Base-by-base conservation (phyloP, 2,329 filamentous ascomycete species). In the Claviceps capensis region DNA sequence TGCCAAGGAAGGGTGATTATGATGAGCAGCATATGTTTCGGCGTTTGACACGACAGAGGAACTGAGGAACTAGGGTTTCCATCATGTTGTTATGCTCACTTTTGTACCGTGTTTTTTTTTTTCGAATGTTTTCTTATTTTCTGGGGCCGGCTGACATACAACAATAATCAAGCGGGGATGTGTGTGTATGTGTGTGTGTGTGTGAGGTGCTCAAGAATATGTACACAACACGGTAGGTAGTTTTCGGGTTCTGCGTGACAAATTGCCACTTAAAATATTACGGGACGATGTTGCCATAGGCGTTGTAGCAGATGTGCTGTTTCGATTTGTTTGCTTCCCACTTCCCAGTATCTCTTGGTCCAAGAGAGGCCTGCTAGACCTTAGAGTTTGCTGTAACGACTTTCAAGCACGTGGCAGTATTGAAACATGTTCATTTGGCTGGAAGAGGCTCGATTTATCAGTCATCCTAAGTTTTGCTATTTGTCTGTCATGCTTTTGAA, bases 11-110 rank as follows among this genome's bases (percentile, higher is more conserved):
- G 13, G 26, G 19, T 42, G 30, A 26, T n/a, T 30, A 34, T 45
- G 41, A 38, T 16, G 30, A 34, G 22, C n/a, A 52, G 51, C 51
- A 49, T 49, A 44, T 22, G 5, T 49, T 46, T 41, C 22, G 51
- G 51, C 51, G 47, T 49, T 52, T 42, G 34, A 17, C 17, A 44
- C 36, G 34, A 17, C 17, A 44, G 3, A 49, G 36, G 13, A 48
- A 36, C 13, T 42, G 38, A 26, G 22, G n/a, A 44, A 13, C n/a
- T 19, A 47, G 23, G 23, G 23, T 13, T 45, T 6, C n/a, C 30
- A 5, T 3, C 6, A 14, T 34, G 9, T 19, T 34, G 38, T 22
- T 34, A 34, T 11, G 30, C 30, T 34, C 9, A 34, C 30, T 34
- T 34, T 34, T 11, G 3, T 34, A 34, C 30, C 4, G 11, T 11